Evolutionary conservation across 1,284 basidiomycete genomes (phyloP).

Genomic region (Malassezia vespertilionis): DNA sequence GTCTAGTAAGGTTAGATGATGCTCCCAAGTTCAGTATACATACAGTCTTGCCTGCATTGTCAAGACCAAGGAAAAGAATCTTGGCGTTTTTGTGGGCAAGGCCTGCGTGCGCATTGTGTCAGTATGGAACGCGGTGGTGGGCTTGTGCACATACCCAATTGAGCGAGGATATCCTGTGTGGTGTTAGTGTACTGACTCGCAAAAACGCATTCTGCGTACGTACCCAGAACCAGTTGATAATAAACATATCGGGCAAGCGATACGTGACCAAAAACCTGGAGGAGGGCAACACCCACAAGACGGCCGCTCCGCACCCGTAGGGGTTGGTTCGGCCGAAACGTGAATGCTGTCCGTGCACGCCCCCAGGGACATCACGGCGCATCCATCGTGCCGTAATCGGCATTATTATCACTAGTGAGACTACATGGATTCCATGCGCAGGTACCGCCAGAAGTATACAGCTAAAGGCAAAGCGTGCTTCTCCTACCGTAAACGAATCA

Average conservation of each 20-base stretch:
- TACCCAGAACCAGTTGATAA: slow-evolving; percentile 48
- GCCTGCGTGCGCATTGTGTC: slow-evolving; percentile 52
- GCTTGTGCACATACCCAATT: slow-evolving; percentile 33
- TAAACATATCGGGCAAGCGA: slow-evolving; percentile 28
- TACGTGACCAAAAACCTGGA: background rate
- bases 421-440: background rate
- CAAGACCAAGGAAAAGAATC: slow-evolving; percentile 92
- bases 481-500: too few species aligned
- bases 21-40: slow-evolving; percentile 33
- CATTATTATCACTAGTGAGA: too few species aligned
- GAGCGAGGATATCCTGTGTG: slow-evolving; percentile 41
- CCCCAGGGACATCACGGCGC: too few species aligned
- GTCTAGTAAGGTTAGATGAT: slow-evolving; percentile 56
- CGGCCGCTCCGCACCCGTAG: too few species aligned
- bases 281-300: too few species aligned
- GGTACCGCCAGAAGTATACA: background rate
- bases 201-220: slow-evolving; percentile 7
- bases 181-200: slow-evolving; percentile 1
- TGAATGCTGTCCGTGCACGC: too few species aligned
- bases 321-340: too few species aligned
- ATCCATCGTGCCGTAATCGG: too few species aligned
- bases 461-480: too few species aligned
- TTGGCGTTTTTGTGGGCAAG: slow-evolving; percentile 98
- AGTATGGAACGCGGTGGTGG: background rate
- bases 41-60: slow-evolving; percentile 99